Percentiles rank a stretch among this genome's conserved stretches.
phyloP scores from a whole-genome alignment of 805 yeast species.

The Maudiozyma pseudohumilis region DNA sequence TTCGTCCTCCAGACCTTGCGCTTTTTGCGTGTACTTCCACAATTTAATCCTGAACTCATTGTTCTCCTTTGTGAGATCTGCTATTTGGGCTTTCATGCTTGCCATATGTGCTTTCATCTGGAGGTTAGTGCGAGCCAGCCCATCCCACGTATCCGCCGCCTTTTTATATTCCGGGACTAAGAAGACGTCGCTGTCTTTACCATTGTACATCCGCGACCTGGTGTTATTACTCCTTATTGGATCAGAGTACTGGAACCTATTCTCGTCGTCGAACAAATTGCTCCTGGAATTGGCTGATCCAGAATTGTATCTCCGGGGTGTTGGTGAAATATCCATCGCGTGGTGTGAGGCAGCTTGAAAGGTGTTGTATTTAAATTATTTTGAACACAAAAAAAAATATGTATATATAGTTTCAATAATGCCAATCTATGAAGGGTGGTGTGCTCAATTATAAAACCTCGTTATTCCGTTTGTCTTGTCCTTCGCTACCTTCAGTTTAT shows the following conservation, averaged over 20 bases:
- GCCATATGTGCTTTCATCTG: too few species aligned
- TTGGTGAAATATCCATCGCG: conserved; percentile 25
- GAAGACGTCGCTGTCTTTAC: conserved; percentile 13
- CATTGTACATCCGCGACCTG: neutral
- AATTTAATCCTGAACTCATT: conserved; percentile 3
- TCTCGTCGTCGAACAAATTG: conserved; percentile 1
- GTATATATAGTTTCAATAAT: too few species aligned
- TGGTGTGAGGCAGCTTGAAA: conserved; percentile 2
- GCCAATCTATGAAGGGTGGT: too few species aligned
- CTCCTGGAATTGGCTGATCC: conserved; percentile 1
- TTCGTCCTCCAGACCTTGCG: too few species aligned
- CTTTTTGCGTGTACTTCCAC: conserved; percentile 11
- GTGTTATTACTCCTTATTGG: conserved; percentile 2
- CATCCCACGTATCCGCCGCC: conserved; percentile 32
- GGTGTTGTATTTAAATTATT: too few species aligned
- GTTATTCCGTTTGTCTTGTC: too few species aligned
- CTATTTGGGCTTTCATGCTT: too few species aligned
- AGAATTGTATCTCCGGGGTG: conserved; percentile 23
- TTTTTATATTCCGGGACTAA: conserved; percentile 30
- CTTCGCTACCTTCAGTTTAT: too few species aligned
- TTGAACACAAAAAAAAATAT: too few species aligned
- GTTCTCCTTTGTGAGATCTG: too few species aligned
- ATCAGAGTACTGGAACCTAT: conserved; percentile 3
- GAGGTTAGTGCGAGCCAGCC: too few species aligned
- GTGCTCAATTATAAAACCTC: too few species aligned